Base-by-base conservation (phyloP, 2,329 filamentous ascomycete genomes). In the Monilinia fructicola region DNA sequence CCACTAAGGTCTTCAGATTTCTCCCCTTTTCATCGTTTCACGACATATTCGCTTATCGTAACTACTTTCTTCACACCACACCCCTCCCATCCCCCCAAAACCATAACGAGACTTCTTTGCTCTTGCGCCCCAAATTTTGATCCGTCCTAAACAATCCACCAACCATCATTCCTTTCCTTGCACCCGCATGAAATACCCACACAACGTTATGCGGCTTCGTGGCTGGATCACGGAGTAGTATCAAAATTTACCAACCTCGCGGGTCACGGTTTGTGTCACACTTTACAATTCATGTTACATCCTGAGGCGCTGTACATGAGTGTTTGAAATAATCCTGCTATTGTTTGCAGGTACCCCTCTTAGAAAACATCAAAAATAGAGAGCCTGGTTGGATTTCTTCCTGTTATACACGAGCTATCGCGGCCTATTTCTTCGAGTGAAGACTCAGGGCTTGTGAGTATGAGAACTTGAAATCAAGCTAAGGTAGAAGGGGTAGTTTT, bases 11-110 rank as follows among this genome's bases (percentile, higher is more conserved):
- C 5, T 16, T 16, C 40, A 14, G n/a, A 3, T 5, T 48, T n/a
- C 42, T 48, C 56, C 44, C 56, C 56, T 50, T 60, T 60, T 48
- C 12, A 50, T 60, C 35, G 54, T 55, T 55, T 12, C 54, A 55
- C 54, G 21, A 50, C 11, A 38, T 5, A 35, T 38, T 60, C 56
- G 56, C 44, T 48, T 50, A 26, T 11, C 16, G n/a, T 50, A 48
- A n/a, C n/a, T 23, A 12, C 12, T 48, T 31, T 23, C 42, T 23
- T 48, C 42, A 23, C 28, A 40, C 46, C 1, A 56, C n/a, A 10
- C 14, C 50, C 50, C 26, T 28, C 14, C 12, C 28, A 7, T 54
- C 4, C 10, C 52, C 26, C 31, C 21, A 26, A 7, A 21, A 16
- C 26, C 16, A 54, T 16, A 21, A 16, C 26, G 2, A 54, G 28